Base-by-base conservation (phyloP, 257 asterid genomes). In the Ajuga chamaepitys region DNA sequence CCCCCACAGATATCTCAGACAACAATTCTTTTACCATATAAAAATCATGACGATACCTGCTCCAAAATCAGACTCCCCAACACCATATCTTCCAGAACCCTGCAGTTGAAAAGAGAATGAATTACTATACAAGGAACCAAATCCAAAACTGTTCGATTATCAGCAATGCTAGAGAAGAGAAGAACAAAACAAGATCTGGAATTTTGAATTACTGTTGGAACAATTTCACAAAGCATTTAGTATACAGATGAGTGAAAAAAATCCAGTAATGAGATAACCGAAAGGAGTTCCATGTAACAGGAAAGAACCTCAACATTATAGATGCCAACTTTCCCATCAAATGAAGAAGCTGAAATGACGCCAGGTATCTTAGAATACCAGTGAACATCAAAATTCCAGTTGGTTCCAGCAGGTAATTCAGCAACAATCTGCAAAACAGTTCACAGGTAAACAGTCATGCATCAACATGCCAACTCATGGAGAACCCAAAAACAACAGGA, bases 351-450 rank as follows among this genome's bases (percentile, higher is more conserved):
- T 65, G 97, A 90, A 74, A 94, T 85, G 66, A 94, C 80, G 58
- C 99, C 99, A 17, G 97, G 97, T 72, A 91, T 88, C 80, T 77
- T 90, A 1, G 96, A 71, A 70, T 88, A 90, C 99, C 99, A 94
- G 78, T 94, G 99, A 1, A 90, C 81, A 67, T 94, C 99, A 70
- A 94, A 94, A 79, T 88, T 94, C 97, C 99, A 94, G 82, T 94
- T 90, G 75, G 95, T 73, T 66, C 97, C 97, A 76, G 92, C 86
- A 52, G 99, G 99, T 77, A 94, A 78, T 74, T 94, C 99, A 50
- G 95, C 83, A 66, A 88, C 95, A 81, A 88, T 88, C 99, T 94
- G 79, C 70, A 30, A 70, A 71, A 70, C 10, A 42, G 69, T 51
- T 34, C 60, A 63, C 0, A 32, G 65, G 51, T 48, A 59, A 38